Evolutionary conservation across 495 filamentous ascomycete species (phyloP), one percentile per base, ranked within the genome.

Genomic region (Hypoxylon lienhwacheense): DNA sequence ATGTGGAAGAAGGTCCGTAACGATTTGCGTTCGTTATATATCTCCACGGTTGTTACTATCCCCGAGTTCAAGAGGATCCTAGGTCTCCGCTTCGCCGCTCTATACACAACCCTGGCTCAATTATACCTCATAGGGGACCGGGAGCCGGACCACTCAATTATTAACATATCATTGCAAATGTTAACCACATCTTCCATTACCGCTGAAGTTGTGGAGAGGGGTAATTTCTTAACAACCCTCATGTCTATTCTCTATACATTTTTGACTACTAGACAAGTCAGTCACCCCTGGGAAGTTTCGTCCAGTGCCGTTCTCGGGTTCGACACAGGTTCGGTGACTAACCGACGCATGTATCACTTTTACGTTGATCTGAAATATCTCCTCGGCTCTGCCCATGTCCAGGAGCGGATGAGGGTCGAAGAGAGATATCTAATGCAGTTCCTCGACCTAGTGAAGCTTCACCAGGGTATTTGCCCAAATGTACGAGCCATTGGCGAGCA

Each of bases 191-290:
- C 93, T 2, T 93, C 91, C 2, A 97, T 97, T 61, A 97, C 91
- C 0, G 86, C 88, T 47, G 93, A 99, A 69, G 87, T 96, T 33
- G 88, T 97, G 2, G 84, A 91, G 51, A 83, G 91, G 28, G 93
- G 91, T n/a, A 97, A 99, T 70, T 96, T 97, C 67, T 75, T 97
- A 16, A 95, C 91, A 2, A 96, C 88, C 55, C 81, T 97, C 12
- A 90, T 95, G 81, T 87, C 93, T 11, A 97, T 97, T 47, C 76
- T 99, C 0, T 99, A 97, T 68, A 97, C 95, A 0, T 99, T 97
- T 76, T 71, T 97, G 7, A 97, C 93, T 1, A 96, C 91, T 5
- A 80, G 93, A 16, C 91, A 97, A 73, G 93, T 99, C 21, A 90
- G 90, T 4, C 89, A 95, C 69, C 93, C 93, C 0, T 85, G 86